Conservation (phyloP, 2,329 filamentous ascomycete species). For the Ascochyta koolunga region DNA sequence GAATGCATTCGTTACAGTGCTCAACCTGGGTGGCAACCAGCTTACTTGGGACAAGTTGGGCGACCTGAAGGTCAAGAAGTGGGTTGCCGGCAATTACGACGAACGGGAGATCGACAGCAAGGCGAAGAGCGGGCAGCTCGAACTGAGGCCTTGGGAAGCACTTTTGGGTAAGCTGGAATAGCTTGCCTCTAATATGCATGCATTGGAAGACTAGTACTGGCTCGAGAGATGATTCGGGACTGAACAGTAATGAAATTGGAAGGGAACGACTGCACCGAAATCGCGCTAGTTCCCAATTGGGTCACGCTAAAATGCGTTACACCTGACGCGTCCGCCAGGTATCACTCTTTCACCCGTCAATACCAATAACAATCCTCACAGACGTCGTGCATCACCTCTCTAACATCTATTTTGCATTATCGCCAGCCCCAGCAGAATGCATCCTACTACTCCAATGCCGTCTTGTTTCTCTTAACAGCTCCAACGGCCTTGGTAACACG, state of each 20-base stretch:
- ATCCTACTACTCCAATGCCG: too few relatives aligned
- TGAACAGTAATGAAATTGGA: not conserved
- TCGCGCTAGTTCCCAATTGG: not conserved
- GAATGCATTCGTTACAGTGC: conserved; percentile 36
- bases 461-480: too few relatives aligned
- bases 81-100: conserved; percentile 48
- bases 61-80: conserved; percentile 37
- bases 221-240: not conserved
- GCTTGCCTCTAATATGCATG: not conserved
- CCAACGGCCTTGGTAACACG: not conserved
- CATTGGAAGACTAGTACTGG: not conserved
- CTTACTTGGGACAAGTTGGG: conserved; percentile 37
- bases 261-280: not conserved
- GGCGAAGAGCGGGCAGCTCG: conserved; percentile 24
- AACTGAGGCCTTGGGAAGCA: conserved; percentile 46
- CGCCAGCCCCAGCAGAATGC: too few relatives aligned
- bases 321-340: too few relatives aligned
- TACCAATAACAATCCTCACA: not conserved
- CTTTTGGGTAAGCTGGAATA: conserved; percentile 35
- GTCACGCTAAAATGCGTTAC: not conserved
- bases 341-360: not conserved
- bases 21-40: conserved; percentile 43
- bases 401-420: too few relatives aligned
- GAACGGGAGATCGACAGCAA: conserved; percentile 31
- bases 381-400: too few relatives aligned